phyloP scores from a whole-genome alignment of 805 yeast species.

The Suhomyces emberorum region DNA sequence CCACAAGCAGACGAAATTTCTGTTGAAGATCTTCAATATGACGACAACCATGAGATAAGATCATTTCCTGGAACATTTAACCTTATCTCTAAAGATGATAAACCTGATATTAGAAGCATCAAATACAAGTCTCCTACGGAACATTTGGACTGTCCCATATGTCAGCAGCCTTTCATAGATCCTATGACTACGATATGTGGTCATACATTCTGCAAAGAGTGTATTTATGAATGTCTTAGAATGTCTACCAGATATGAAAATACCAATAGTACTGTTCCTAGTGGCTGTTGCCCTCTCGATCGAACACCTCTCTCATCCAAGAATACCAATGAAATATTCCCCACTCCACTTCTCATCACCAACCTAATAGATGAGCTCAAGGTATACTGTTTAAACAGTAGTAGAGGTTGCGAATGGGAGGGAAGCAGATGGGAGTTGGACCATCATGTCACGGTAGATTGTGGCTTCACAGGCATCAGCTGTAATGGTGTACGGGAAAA shows the following conservation, averaged over 20 bases:
- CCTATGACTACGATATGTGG: constrained; percentile 53
- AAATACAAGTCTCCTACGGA: constrained; percentile 30
- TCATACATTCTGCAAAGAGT: constrained; percentile 15
- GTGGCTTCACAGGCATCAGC: constrained; percentile 34
- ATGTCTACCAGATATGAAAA: constrained; percentile 24
- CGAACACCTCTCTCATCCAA: constrained; percentile 43
- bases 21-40: constrained; percentile 1
- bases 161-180: constrained; percentile 58
- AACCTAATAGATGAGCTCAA: constrained; percentile 59
- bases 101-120: constrained; percentile 29
- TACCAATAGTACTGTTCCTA: constrained; percentile 6
- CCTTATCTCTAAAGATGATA: constrained; percentile 9
- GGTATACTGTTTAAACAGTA: constrained; percentile 51
- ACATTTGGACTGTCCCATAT: constrained; percentile 53
- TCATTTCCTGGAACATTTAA: constrained; percentile 16
- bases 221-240: constrained; percentile 19
- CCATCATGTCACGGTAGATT: constrained; percentile 41
- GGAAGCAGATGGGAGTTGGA: constrained; percentile 60
- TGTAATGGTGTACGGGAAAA: constrained; percentile 25
- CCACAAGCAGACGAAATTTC: not conserved
- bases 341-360: constrained; percentile 57
- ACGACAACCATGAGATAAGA: constrained; percentile 2
- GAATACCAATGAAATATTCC: constrained; percentile 33
- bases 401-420: constrained; percentile 54
- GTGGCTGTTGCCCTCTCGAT: constrained; percentile 56